phyloP scores from a whole-genome alignment of 2,329 filamentous ascomycete species.

The Annulohypoxylon truncatum region DNA sequence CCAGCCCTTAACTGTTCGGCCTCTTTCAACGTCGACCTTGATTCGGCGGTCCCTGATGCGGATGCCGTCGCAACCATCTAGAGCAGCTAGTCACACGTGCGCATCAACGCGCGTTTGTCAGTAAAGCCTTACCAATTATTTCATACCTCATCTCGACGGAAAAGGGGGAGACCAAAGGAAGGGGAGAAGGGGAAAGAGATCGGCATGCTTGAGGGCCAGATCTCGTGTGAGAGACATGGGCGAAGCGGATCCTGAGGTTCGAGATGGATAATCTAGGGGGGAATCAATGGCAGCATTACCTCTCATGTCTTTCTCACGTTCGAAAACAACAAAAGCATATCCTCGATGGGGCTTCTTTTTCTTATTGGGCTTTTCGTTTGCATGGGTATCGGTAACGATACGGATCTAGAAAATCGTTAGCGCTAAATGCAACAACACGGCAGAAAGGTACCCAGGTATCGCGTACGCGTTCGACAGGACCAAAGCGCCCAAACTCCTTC shows the following conservation, averaged over 20 bases:
- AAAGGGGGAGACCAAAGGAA: not conserved
- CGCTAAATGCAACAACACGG: slow-evolving; percentile 1
- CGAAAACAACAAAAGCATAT: slow-evolving; percentile 97
- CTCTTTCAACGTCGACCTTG: slow-evolving; percentile 95
- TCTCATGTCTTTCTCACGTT: slow-evolving; percentile 99
- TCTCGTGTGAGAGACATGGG: slow-evolving; percentile 60
- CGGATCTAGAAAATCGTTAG: slow-evolving; percentile 72
- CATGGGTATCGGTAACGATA: slow-evolving; percentile 82
- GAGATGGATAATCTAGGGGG: slow-evolving; percentile 49
- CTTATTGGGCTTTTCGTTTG: slow-evolving; percentile 76
- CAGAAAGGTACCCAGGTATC: not conserved
- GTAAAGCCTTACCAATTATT: slow-evolving; percentile 70
- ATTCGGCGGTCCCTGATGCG: slow-evolving; percentile 92
- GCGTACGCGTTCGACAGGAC: slow-evolving; percentile 89
- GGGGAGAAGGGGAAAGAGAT: slow-evolving; percentile 51
- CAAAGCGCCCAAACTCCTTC: slow-evolving; percentile 92
- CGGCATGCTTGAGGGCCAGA: slow-evolving; percentile 69
- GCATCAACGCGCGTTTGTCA: slow-evolving; percentile 73
- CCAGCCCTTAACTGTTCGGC: slow-evolving; percentile 94
- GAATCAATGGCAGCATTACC: slow-evolving; percentile 74
- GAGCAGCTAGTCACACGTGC: slow-evolving; percentile 80
- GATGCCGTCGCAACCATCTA: slow-evolving; percentile 86
- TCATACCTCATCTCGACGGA: slow-evolving; percentile 54
- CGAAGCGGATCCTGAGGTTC: slow-evolving; percentile 46
- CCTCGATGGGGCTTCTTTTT: slow-evolving; percentile 85